Conservation (phyloP, 495 filamentous ascomycete species). For the Penicillium cinerascens region DNA sequence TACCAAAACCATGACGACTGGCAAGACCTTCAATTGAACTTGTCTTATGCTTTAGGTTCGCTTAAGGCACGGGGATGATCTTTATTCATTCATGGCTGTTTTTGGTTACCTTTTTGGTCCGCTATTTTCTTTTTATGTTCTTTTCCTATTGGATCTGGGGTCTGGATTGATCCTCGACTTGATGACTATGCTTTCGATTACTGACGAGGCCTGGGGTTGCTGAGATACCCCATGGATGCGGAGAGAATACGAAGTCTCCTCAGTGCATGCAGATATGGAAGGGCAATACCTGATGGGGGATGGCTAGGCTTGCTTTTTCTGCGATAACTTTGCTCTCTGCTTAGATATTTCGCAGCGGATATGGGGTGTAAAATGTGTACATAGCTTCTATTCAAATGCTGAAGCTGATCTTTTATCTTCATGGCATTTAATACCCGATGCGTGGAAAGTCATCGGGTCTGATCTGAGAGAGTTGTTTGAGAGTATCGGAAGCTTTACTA, state of each 20-base stretch:
- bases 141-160: conserved; percentile 9
- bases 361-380: conserved; percentile 20
- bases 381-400: conserved; percentile 22
- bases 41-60: background rate
- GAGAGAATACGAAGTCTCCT: background rate
- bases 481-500: too few species aligned
- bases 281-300: background rate
- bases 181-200: conserved; percentile 10
- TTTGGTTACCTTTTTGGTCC: conserved; percentile 11
- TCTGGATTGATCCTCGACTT: conserved; percentile 7
- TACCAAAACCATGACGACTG: background rate
- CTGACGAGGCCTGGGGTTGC: conserved; percentile 5
- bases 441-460: background rate
- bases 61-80: conserved; percentile 13
- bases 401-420: conserved; percentile 15
- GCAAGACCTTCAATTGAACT: background rate
- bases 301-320: conserved; percentile 3
- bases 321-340: background rate
- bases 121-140: conserved; percentile 6
- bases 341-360: background rate
- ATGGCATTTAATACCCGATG: background rate
- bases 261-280: background rate
- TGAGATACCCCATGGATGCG: background rate
- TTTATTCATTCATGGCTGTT: conserved; percentile 18
- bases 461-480: background rate